Percentiles rank a stretch among this genome's conserved stretches.
Evolutionary conservation across 2,329 filamentous ascomycete species (phyloP).

Genomic region (Botrytis aclada): DNA sequence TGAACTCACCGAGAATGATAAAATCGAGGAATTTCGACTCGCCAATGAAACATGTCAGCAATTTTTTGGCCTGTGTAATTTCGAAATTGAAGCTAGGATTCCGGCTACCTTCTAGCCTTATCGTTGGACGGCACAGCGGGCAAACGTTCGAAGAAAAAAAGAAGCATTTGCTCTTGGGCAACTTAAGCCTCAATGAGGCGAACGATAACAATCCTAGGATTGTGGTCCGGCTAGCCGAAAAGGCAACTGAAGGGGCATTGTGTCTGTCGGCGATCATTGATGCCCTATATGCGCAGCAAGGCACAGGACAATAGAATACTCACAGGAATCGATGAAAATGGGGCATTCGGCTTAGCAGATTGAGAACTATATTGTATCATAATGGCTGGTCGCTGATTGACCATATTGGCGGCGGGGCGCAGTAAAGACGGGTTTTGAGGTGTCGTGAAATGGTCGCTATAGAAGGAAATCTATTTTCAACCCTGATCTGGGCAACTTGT

Average conservation of each 20-base stretch:
- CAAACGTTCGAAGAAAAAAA: background rate
- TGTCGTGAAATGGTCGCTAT: background rate
- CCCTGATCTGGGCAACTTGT: slow-evolving; percentile 17
- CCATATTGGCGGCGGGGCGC: background rate
- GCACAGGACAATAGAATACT: background rate
- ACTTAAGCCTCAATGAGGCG: slow-evolving; percentile 18
- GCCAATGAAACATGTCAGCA: slow-evolving; percentile 6
- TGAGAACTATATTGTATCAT: background rate
- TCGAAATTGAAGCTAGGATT: slow-evolving; percentile 4
- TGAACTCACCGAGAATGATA: slow-evolving; percentile 13
- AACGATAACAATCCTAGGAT: slow-evolving; percentile 9
- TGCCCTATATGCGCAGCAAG: slow-evolving; percentile 18
- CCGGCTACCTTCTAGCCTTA: slow-evolving; percentile 12
- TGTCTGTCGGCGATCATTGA: background rate
- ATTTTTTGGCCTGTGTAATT: background rate
- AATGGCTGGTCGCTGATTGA: background rate
- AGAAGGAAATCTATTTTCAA: slow-evolving; percentile 14
- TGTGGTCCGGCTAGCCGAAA: slow-evolving; percentile 9
- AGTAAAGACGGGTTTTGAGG: background rate
- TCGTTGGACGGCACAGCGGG: background rate
- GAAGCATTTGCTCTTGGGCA: slow-evolving; percentile 11
- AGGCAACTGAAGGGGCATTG: slow-evolving; percentile 11
- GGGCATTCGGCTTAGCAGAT: background rate
- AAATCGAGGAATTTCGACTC: background rate
- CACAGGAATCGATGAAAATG: background rate